Percentiles rank a stretch among this genome's conserved stretches.
Conservation (phyloP, 495 filamentous ascomycete species). For the Bacidia gigantensis region DNA sequence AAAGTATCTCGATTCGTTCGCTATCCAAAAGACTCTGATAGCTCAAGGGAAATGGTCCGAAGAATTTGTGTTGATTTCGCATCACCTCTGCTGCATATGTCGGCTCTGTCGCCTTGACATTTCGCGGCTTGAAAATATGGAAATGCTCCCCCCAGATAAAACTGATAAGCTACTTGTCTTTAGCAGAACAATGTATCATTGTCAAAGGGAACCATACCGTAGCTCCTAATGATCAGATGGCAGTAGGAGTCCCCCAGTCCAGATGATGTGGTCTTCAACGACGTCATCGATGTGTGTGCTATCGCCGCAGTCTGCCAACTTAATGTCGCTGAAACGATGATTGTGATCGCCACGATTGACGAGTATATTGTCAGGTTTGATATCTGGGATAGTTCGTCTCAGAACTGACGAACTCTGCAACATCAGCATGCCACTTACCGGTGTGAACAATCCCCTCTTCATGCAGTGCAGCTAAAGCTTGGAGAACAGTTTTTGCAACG, state of each 20-base stretch:
- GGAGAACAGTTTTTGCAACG: slow-evolving; percentile 26
- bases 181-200: background rate
- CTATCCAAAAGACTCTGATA: slow-evolving; percentile 1
- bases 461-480: slow-evolving; percentile 28
- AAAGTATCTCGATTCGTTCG: background rate
- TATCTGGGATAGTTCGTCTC: background rate
- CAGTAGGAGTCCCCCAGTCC: slow-evolving; percentile 1
- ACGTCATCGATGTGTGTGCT: background rate
- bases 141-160: slow-evolving; percentile 1
- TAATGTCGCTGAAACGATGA: slow-evolving; percentile 4
- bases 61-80: slow-evolving; percentile 3
- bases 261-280: slow-evolving; percentile 6
- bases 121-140: slow-evolving; percentile 1
- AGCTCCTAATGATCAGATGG: slow-evolving; percentile 9
- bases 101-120: background rate
- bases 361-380: slow-evolving; percentile 12
- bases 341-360: background rate
- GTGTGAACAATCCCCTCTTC: slow-evolving; percentile 29
- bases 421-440: slow-evolving; percentile 15
- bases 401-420: background rate
- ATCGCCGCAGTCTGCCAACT: slow-evolving; percentile 7
- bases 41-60: background rate
- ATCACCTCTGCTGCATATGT: background rate
- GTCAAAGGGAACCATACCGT: background rate
- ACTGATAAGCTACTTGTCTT: slow-evolving; percentile 1